Conservation (phyloP, 345 rosid genomes). For the Eucalyptus erythrocorys region DNA sequence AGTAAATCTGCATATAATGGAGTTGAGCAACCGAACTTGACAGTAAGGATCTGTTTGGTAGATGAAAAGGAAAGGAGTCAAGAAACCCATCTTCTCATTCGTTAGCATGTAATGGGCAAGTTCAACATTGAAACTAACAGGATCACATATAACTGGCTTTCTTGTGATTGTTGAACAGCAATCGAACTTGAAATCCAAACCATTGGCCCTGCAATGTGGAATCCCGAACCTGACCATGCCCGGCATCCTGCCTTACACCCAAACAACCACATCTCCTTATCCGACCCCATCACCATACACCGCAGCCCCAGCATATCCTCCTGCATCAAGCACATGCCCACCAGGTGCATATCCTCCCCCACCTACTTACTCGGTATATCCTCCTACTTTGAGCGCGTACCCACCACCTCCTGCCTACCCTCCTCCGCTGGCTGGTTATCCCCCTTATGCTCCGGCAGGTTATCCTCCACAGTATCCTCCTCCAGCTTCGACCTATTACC, state of each 20-base stretch:
- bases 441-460: not conserved
- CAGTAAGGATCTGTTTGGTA: not conserved
- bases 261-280: not conserved
- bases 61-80: not conserved
- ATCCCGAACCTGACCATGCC: not conserved
- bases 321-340: not conserved
- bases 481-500: not conserved
- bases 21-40: not conserved
- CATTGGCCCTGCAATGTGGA: not conserved
- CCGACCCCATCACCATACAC: not conserved
- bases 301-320: not conserved
- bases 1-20: not conserved
- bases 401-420: slow-evolving; percentile 17
- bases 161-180: not conserved
- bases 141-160: not conserved
- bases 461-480: not conserved
- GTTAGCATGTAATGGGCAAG: not conserved
- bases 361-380: not conserved
- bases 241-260: not conserved
- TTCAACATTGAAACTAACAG: not conserved
- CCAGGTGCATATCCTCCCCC: slow-evolving; percentile 21
- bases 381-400: not conserved
- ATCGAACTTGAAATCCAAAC: not conserved
- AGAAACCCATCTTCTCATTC: not conserved
- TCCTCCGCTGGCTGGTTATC: not conserved